Evolutionary conservation across 768 basidiomycete genomes (phyloP).

Genomic region (Leccinum variicolor): DNA sequence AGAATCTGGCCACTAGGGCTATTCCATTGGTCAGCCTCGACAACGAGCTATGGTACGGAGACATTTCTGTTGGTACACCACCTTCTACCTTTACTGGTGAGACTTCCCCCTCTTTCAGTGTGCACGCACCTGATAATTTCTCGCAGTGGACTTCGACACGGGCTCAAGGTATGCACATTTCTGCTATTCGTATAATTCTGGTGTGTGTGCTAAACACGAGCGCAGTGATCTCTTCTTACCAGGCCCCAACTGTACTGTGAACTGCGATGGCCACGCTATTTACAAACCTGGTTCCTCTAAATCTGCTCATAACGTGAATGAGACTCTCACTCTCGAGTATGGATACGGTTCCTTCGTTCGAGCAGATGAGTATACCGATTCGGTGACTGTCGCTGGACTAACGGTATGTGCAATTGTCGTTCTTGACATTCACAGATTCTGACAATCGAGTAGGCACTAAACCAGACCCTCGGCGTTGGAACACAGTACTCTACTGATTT

Average conservation of each 20-base stretch:
- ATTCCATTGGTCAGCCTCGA: background rate
- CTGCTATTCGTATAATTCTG: background rate
- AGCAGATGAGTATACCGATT: slow-evolving; percentile 11
- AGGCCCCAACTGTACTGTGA: slow-evolving; percentile 16
- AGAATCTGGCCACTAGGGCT: background rate
- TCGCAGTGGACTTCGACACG: background rate
- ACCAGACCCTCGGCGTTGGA: slow-evolving; percentile 16
- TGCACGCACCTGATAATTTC: background rate
- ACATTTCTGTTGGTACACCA: slow-evolving; percentile 7
- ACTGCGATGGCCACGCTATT: slow-evolving; percentile 28
- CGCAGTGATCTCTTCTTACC: slow-evolving; percentile 29
- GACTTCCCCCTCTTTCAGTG: too few relatives aligned
- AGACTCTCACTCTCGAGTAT: background rate
- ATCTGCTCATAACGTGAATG: background rate
- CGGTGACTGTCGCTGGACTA: slow-evolving; percentile 9
- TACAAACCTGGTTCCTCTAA: slow-evolving; percentile 28
- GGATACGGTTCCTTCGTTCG: background rate
- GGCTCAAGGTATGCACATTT: slow-evolving; percentile 11
- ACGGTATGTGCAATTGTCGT: background rate
- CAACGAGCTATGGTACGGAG: slow-evolving; percentile 8
- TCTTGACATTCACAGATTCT: background rate
- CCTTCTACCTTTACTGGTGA: background rate
- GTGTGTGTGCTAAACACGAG: background rate
- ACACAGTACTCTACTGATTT: slow-evolving; percentile 6
- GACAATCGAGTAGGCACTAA: slow-evolving; percentile 4